Base-by-base conservation (phyloP, 768 basidiomycete genomes). In the Mycena floridula region DNA sequence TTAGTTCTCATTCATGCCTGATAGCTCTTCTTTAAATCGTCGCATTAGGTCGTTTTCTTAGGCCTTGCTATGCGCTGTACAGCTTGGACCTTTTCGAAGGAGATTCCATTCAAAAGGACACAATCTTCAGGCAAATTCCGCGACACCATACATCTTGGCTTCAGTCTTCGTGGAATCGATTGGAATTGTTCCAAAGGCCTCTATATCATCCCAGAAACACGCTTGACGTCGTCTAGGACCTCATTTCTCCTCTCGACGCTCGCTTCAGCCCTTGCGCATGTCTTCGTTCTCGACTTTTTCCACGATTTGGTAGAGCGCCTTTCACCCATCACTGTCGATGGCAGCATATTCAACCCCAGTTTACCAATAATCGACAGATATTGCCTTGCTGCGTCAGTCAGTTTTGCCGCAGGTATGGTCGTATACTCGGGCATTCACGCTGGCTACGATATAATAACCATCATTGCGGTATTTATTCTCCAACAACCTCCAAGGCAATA, bases 141-240 rank as follows among this genome's bases (percentile, higher is more conserved):
- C 35, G 72, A 85, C 44, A 71, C 73, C 2, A 49, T 71, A 12
- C 80, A 84, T 43, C 66, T 85, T 16, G 50, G 48, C 21, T 63
- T 60, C 51, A 79, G 72, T 47, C 51, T 77, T 12, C 77, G 83
- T 15, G 83, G 82, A 6, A 54, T 66, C 37, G 80, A 77, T 12
- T 85, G 82, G 82, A 62, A 73, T 35, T 82, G 79, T 74, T 77
- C 79, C 2, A 50, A 59, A 23, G 65, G 66, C 40, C 57, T 73
- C 20, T 61, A 65, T 44, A 41, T 74, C 21, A 67, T 74, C 5
- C 57, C 45, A 5, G 72, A 75, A 49, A 68, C 62, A 8, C 71
- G 74, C 16, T 64, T 69, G 2, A 58, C 61, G 6, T 47, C 55
- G 1, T 67, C 72, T 18, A 65, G 56, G 7, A 15, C 46, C 1